phyloP scores from a whole-genome alignment of 2,329 filamentous ascomycete species.

The Botryotinia calthae region DNA sequence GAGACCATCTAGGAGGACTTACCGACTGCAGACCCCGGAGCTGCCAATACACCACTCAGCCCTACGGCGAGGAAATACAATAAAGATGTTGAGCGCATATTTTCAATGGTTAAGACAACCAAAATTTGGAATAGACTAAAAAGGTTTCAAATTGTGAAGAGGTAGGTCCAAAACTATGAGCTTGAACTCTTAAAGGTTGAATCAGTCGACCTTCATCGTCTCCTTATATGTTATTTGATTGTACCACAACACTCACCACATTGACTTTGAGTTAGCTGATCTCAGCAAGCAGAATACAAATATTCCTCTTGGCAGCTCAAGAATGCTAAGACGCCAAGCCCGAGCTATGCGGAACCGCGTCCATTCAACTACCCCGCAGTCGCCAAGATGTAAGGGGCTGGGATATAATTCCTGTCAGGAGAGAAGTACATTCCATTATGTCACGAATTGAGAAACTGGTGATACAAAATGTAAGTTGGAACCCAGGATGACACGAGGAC shows the following conservation, averaged over 20 bases:
- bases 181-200: neutral
- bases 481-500: neutral
- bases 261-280: slow-evolving; percentile 7
- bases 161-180: neutral
- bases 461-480: neutral
- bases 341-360: slow-evolving; percentile 1
- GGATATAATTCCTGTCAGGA: slow-evolving; percentile 4
- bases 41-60: slow-evolving; percentile 12
- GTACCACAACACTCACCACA: neutral
- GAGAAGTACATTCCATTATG: slow-evolving; percentile 13
- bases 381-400: slow-evolving; percentile 8
- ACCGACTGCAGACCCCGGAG: slow-evolving; percentile 8
- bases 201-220: neutral
- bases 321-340: slow-evolving; percentile 13
- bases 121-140: neutral
- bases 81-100: slow-evolving; percentile 8
- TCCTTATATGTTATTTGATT: neutral
- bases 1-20: neutral
- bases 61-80: slow-evolving; percentile 13
- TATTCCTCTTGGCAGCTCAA: slow-evolving; percentile 16
- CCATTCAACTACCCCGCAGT: slow-evolving; percentile 16
- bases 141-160: neutral
- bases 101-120: neutral
- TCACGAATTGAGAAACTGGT: neutral
- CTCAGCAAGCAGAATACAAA: slow-evolving; percentile 12